Evolutionary conservation across 2,329 filamentous ascomycete species (phyloP), one percentile per base, ranked within the genome.

Genomic region (Grosmannia clavigera): DNA sequence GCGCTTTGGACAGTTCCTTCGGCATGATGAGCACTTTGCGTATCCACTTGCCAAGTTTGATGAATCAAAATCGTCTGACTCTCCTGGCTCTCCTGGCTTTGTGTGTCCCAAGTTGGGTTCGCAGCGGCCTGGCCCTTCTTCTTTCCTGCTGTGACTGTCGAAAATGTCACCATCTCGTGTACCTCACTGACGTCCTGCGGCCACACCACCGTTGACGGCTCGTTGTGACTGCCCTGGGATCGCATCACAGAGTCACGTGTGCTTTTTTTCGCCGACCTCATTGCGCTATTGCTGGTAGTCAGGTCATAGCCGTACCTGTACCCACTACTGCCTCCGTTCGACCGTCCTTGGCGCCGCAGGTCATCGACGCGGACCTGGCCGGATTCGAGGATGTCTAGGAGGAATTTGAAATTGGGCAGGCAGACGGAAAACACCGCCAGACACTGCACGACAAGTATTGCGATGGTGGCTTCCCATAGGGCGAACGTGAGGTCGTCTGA

Each of bases 381-480:
- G 1, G 58, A 60, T 22, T 60, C 46, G 16, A 60, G 54, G 12
- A 25, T 57, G 46, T 60, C 58, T 1, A 60, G 48, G 16, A 60
- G n/a, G 25, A 46, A 57, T 35, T 60, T 60, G 33, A 60, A 60
- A 54, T 60, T 60, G 54, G 58, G 58, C 31, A 60, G 22, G 53
- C 58, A 60, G 10, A 60, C 25, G 7, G 58, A 43, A 11, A 57
- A 57, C 2, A 57, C 25, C 43, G 58, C 54, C n/a, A 60, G 33
- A 12, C 12, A 60, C 46, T 57, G 58, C 33, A 60, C 58, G 2
- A 60, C 38, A 27, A 40, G 12, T 11, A 60, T 27, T 19, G 33
- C 58, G 7, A 60, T 12, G 55, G 12, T 43, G 9, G 58, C 53
- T 53, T 60, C 14, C 58, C 58, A 60, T 6, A 51, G 31, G 5